Percentiles rank a stretch among this genome's conserved stretches.
Conservation (phyloP, 257 asterid species). For the Solanum chilense region DNA sequence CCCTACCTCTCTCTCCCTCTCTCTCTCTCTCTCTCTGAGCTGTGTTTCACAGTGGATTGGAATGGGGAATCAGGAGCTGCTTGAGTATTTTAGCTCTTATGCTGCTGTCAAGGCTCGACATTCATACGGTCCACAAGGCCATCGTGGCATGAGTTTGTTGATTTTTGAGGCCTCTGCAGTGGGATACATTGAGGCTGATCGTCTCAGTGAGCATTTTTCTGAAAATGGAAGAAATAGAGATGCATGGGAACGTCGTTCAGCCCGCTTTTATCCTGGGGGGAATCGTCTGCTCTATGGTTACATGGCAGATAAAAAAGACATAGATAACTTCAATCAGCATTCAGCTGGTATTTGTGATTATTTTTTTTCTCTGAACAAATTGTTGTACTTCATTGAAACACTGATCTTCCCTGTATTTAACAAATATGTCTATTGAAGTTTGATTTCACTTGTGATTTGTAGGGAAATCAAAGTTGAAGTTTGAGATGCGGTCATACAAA, state of each 20-base stretch:
- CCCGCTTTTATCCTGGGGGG: not conserved
- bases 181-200: conserved; percentile 9
- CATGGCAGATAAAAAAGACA: not conserved
- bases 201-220: not conserved
- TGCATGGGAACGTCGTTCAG: not conserved
- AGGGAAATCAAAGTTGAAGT: not conserved
- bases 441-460: not conserved
- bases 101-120: conserved; percentile 25
- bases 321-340: not conserved
- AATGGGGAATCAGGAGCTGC: conserved; percentile 12
- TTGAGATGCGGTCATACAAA: not conserved
- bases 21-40: not conserved
- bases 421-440: not conserved
- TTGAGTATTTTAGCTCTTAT: conserved; percentile 19
- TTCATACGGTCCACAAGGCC: conserved; percentile 41
- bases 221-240: not conserved
- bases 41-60: not conserved
- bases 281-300: not conserved
- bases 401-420: not conserved
- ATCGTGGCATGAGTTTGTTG: conserved; percentile 35
- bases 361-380: not conserved
- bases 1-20: not conserved
- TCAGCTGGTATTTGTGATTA: not conserved
- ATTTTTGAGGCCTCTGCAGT: conserved; percentile 32
- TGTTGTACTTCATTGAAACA: not conserved